Base-by-base conservation (phyloP, 2,329 filamentous ascomycete genomes). In the Curvularia verruculosa region DNA sequence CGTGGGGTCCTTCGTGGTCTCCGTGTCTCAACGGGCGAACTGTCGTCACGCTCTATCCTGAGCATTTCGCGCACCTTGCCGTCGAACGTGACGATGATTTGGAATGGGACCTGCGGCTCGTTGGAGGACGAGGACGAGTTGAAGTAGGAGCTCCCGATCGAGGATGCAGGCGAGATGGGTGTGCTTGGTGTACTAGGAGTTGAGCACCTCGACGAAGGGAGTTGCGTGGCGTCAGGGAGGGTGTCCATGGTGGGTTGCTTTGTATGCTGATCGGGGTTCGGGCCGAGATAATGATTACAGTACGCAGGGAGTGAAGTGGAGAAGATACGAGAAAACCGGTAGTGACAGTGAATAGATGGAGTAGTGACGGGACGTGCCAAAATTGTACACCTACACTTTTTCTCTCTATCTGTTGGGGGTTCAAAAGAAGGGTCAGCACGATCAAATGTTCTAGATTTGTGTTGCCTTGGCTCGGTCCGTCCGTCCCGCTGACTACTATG, bases 11-110 rank as follows among this genome's bases (percentile, higher is more conserved):
- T 18, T 31, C 55, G 46, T 18, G 48, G 29, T 18, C 45, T 29
- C 19, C 31, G 46, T 52, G 46, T 44, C 29, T 54, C 53, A 47
- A 48, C 51, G 44, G 24, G 63, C 50, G 3, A 49, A 15, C 12
- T 57, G 7, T 3, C 52, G 43, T 64, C 58, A 12, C 59, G 63
- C 23, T 53, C 50, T 64, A 68, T 70, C 52, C 63, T 55, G 18
- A 68, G 54, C 58, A 70, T 63, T 46, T 70, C 66, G 40, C 67
- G 59, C 34, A 67, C 65, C 47, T 68, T 66, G n/a, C 67, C 67
- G 24, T 70, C 63, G 26, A 70, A 70, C 0, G 67, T 70, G 10
- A 70, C 67, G 49, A 70, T 66, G 49, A 70, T 70, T 24, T 69
- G 67, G 9, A 66, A 57, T 10, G 67, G 67, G 9, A 70, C 43